These are phyloP conservation scores for Hemisphaericaspora nanyangensis DNA, from an alignment of 805 yeast genomes.

Conservation along the genomic window DNA sequence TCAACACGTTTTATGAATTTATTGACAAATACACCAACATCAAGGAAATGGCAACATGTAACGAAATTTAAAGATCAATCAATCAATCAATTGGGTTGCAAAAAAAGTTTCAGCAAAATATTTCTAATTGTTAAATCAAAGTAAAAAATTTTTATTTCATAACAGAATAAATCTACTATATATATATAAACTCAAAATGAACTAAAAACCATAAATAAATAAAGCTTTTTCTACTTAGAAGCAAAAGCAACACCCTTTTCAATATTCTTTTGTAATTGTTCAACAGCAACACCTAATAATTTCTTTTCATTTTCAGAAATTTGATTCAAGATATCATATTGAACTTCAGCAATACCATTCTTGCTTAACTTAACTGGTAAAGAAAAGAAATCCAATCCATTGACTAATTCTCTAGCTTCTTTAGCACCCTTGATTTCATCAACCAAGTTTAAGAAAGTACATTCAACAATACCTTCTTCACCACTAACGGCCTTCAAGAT, in stretches of 20 bases:
- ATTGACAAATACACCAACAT: constrained; percentile 1
- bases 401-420: constrained; percentile 46
- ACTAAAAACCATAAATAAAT: no score
- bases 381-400: constrained; percentile 51
- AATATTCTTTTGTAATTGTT: constrained; percentile 52
- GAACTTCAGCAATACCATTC: constrained; percentile 54
- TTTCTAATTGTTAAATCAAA: no score
- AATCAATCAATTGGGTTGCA: no score
- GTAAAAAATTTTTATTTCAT: no score
- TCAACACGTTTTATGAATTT: background rate
- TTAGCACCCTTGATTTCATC: constrained; percentile 46
- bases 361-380: constrained; percentile 56
- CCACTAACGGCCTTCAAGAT: constrained; percentile 53
- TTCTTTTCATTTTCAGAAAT: constrained; percentile 52
- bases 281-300: constrained; percentile 49
- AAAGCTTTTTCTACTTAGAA: no score
- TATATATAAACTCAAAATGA: no score
- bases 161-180: no score
- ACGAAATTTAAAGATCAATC: background rate
- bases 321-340: constrained; percentile 48
- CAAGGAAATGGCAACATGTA: constrained; percentile 1
- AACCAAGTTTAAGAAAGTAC: constrained; percentile 52
- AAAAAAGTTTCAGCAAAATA: no score
- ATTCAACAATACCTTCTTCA: constrained; percentile 38
- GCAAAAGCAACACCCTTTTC: constrained; percentile 55